Evolutionary conservation across 2,329 filamentous ascomycete genomes (phyloP), one percentile per base, ranked within the genome.

Genomic region (Fusarium buxicola): DNA sequence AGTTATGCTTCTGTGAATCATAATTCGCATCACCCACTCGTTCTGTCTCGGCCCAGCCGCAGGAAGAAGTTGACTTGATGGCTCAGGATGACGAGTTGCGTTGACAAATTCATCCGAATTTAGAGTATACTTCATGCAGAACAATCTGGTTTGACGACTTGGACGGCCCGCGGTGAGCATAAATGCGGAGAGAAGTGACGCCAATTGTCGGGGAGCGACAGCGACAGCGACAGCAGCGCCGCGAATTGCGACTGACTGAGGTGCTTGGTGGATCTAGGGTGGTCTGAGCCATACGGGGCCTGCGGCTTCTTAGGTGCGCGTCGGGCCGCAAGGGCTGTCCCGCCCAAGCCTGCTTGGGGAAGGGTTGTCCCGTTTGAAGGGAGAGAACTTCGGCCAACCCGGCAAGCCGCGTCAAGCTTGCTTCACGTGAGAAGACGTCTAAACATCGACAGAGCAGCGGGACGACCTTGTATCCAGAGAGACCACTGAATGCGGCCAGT

Each of bases 241-340:
- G 24, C 39, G 59, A 47, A 30, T 53, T 45, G 48, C 45, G 32
- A 47, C 43, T 49, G 43, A 45, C 59, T 41, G n/a, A n/a, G n/a
- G n/a, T n/a, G 50, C 31, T 43, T 49, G 40, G 49, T 58, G 53
- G 52, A 56, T 50, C 51, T 56, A 47, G 59, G 66, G 59, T 65
- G 54, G 56, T 61, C 59, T 61, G 59, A 56, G 55, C 58, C 44
- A 44, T 45, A 65, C 59, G 62, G 65, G 67, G 57, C 63, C 58
- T 62, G 67, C 67, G 61, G 56, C 57, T 63, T 61, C 50, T 21
- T 47, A 63, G 56, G 54, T 66, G 68, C 68, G 68, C 68, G 64
- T 70, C 68, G 68, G 68, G 68, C 68, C 68, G 68, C 68, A 70
- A 70, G 66, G 68, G 66, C 58, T 70, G 60, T 68, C 65, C 68